Evolutionary conservation across 768 basidiomycete species (phyloP).

Genomic region (Cubamyces lactineus): DNA sequence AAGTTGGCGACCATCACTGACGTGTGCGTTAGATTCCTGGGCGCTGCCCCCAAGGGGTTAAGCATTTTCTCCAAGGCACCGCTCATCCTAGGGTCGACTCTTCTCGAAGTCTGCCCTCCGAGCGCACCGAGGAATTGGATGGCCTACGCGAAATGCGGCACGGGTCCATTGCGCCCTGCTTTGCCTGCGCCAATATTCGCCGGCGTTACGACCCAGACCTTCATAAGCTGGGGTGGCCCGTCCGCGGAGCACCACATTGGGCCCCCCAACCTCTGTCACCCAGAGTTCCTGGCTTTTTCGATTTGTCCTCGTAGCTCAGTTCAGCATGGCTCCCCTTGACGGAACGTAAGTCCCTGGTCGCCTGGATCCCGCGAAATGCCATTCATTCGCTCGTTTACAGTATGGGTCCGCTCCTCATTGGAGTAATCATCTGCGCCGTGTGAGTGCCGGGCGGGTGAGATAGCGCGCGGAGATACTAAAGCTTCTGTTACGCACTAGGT

Average conservation of each 20-base stretch:
- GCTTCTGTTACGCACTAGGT: neutral
- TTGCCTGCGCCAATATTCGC: neutral
- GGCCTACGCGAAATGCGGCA: neutral
- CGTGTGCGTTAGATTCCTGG: neutral
- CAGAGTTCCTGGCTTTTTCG: neutral
- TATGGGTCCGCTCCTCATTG: constrained; percentile 37
- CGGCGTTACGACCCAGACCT: neutral
- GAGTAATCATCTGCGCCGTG: constrained; percentile 52
- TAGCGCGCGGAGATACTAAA: too few species aligned
- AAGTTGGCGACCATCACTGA: neutral
- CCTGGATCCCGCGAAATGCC: neutral
- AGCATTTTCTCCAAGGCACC: constrained; percentile 4
- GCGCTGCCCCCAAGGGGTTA: neutral
- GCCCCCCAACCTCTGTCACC: constrained; percentile 10
- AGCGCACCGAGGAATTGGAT: neutral
- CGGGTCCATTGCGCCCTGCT: neutral
- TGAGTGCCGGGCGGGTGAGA: constrained; percentile 31
- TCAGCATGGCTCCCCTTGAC: constrained; percentile 8
- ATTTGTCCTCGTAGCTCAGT: neutral
- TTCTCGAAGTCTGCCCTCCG: constrained; percentile 3
- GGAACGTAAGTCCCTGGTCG: neutral
- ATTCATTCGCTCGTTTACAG: neutral
- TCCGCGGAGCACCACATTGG: neutral
- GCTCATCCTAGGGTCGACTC: neutral
- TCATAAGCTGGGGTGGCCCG: neutral